A percentile compares a stretch with the other conserved stretches of the same genome.
These are phyloP conservation scores for Ophiobolus disseminans DNA, from an alignment of 2,329 filamentous ascomycete species.

Conservation along the genomic window DNA sequence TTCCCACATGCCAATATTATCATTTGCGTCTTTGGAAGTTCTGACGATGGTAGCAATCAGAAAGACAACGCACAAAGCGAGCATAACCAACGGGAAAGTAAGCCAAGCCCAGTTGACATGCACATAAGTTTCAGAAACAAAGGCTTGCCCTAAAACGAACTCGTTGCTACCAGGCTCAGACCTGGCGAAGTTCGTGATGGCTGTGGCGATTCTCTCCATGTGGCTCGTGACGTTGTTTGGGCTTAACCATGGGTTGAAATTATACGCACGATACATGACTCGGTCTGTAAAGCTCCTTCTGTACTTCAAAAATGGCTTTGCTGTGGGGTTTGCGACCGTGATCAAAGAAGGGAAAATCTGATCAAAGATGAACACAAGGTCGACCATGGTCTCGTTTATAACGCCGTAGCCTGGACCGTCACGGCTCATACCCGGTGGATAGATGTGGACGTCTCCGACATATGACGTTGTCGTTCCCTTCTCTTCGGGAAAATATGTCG, in stretches of 20 bases:
- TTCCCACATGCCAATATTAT: conserved; percentile 33
- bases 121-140: conserved; percentile 8
- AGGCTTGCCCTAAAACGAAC: conserved; percentile 11
- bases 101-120: conserved; percentile 41
- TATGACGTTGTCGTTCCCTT: background rate
- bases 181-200: conserved; percentile 30
- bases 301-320: conserved; percentile 1
- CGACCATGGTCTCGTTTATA: conserved; percentile 3
- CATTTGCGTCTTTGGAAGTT: conserved; percentile 17
- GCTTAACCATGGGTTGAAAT: conserved; percentile 23
- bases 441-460: conserved; percentile 10
- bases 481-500: background rate
- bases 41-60: conserved; percentile 34
- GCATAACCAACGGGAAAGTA: conserved; percentile 31
- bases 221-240: conserved; percentile 31
- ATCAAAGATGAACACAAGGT: conserved; percentile 2
- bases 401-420: conserved; percentile 10
- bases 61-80: conserved; percentile 29
- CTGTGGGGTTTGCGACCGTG: background rate
- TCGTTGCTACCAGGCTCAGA: conserved; percentile 17
- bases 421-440: conserved; percentile 1
- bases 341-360: conserved; percentile 18
- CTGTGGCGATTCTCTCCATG: conserved; percentile 25
- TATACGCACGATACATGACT: background rate
- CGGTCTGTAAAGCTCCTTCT: background rate